phyloP scores from a whole-genome alignment of 306 rosid species.

The Dalbergia oliveri region DNA sequence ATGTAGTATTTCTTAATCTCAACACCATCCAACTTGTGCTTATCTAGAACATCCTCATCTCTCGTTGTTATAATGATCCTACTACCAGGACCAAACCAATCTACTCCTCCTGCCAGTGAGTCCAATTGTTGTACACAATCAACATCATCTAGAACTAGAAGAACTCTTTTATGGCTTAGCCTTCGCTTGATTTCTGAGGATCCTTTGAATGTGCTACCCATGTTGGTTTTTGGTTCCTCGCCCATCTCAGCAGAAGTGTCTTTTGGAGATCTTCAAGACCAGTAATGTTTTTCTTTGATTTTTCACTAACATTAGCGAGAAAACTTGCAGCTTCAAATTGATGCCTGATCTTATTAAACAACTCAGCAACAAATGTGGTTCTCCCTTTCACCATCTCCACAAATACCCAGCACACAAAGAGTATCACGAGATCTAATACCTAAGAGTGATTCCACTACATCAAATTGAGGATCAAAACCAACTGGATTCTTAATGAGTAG shows the following conservation, averaged over 20 bases:
- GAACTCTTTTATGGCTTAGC: background rate
- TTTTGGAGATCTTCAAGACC: conserved; percentile 5
- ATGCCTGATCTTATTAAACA: background rate
- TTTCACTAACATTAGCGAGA: background rate
- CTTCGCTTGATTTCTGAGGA: background rate
- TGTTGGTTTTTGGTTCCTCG: background rate
- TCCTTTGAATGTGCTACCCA: background rate
- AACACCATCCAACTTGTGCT: background rate
- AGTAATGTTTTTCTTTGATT: background rate
- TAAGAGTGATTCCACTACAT: background rate
- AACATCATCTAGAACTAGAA: conserved; percentile 26
- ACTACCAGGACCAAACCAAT: conserved; percentile 31
- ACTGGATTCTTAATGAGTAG: background rate
- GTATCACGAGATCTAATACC: background rate
- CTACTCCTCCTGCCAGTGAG: background rate
- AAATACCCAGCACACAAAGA: background rate
- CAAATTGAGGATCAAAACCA: background rate
- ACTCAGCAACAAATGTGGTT: conserved; percentile 5
- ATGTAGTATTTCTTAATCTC: background rate
- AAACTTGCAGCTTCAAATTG: conserved; percentile 32
- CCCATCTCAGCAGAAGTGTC: background rate
- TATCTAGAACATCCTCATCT: background rate
- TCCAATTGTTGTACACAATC: background rate
- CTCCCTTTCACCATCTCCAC: conserved; percentile 11
- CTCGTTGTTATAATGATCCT: conserved; percentile 27